Evolutionary conservation across 2,329 filamentous ascomycete genomes (phyloP), one percentile per base, ranked within the genome.

Genomic region (Penicillium sp.): DNA sequence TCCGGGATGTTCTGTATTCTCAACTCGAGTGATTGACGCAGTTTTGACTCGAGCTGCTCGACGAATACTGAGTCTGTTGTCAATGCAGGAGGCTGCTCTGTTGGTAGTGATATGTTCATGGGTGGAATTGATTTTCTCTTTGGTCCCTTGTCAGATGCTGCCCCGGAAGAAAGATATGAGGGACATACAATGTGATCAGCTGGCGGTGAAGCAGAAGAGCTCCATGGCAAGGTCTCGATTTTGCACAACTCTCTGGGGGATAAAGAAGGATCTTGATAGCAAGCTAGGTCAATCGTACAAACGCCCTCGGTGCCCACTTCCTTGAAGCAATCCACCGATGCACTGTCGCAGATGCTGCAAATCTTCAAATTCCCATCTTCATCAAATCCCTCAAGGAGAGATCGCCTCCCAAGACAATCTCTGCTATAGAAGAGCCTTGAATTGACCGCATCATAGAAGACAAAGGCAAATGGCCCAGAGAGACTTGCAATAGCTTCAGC

Each of bases 241-340:
- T 61, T 61, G 46, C 57, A 62, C 31, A 53, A 31, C 18, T 64
- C 51, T 51, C 51, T 62, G 50, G 37, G 37, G 43, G 53, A 53
- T 13, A 32, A 37, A 9, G 54, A 52, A 18, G 32, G 31, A 39
- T 51, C 32, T 52, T 42, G 56, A 60, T 56, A 50, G 48, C 45
- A 62, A 24, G 68, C 68, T 16, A 93, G 71, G 53, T 87, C 79
- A 54, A 93, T 67, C 47, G 82, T 81, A 73, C 94, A 91, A 52
- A 97, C 82, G 7, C 90, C 92, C 71, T 94, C 85, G 14, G 92
- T 90, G 67, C 91, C 87, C 13, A 97, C 88, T 76, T 99, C 94
- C 38, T 78, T 70, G 87, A 92, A 97, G 31, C 74, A 77, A 10
- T 69, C 62, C 65, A 71, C 53, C 62, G 74, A 32, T 64, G 75